phyloP scores from a whole-genome alignment of 495 filamentous ascomycete species.

The Hypoxylon fragiforme region DNA sequence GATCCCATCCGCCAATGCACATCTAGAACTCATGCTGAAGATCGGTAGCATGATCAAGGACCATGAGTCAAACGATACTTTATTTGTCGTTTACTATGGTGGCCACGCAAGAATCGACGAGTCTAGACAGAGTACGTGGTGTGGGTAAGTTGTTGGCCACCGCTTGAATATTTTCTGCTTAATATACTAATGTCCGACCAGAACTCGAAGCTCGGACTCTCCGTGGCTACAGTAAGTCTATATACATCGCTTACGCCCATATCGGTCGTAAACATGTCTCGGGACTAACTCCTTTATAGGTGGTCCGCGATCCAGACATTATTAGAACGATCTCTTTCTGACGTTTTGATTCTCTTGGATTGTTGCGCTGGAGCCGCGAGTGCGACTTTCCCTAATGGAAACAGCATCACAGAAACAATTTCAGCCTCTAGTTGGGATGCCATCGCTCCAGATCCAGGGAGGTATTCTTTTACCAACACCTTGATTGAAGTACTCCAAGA shows the following conservation, averaged over 20 bases:
- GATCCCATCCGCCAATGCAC: slow-evolving; percentile 55
- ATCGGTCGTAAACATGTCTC: slow-evolving; percentile 1
- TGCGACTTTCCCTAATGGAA: slow-evolving; percentile 51
- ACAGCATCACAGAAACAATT: slow-evolving; percentile 57
- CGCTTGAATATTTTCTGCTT: background rate
- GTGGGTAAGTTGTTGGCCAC: slow-evolving; percentile 42
- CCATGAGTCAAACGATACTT: slow-evolving; percentile 51
- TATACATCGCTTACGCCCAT: slow-evolving; percentile 1
- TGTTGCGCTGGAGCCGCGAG: slow-evolving; percentile 58
- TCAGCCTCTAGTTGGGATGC: slow-evolving; percentile 58
- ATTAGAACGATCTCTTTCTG: slow-evolving; percentile 55
- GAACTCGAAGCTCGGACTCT: slow-evolving; percentile 44
- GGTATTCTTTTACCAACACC: slow-evolving; percentile 55
- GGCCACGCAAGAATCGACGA: slow-evolving; percentile 58
- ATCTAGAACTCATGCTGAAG: slow-evolving; percentile 53
- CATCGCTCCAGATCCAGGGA: slow-evolving; percentile 54
- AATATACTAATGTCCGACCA: slow-evolving; percentile 12
- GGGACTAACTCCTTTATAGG: slow-evolving; percentile 18
- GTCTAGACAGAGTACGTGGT: slow-evolving; percentile 57
- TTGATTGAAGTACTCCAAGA: slow-evolving; percentile 56
- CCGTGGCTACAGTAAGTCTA: slow-evolving; percentile 49
- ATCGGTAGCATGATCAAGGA: slow-evolving; percentile 53
- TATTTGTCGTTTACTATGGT: slow-evolving; percentile 58
- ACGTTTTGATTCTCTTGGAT: slow-evolving; percentile 57
- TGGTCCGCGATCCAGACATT: slow-evolving; percentile 60